Conservation (phyloP, 805 yeast genomes). For the Suhomyces faveliae region DNA sequence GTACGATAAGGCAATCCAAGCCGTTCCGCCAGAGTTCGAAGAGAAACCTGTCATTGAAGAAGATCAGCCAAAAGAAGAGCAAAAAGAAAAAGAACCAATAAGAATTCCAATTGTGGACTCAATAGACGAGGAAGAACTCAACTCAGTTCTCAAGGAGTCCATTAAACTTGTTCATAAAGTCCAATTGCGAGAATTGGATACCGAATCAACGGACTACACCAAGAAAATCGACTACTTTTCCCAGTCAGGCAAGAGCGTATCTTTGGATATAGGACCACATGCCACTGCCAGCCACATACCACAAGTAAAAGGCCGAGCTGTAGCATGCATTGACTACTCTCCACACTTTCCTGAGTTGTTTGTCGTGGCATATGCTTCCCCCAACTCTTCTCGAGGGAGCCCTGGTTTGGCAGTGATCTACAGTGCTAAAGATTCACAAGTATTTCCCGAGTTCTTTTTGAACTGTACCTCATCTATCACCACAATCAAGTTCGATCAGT, state of each 20-base stretch:
- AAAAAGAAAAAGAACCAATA: neutral
- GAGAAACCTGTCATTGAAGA: neutral
- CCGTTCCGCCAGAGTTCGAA: conserved; percentile 5
- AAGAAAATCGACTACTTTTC: conserved; percentile 7
- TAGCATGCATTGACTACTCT: conserved; percentile 9
- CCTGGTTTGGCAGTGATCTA: conserved; percentile 14
- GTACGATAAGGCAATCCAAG: conserved; percentile 26
- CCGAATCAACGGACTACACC: conserved; percentile 7
- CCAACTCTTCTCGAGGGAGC: neutral
- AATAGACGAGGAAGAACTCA: conserved; percentile 20
- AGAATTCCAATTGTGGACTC: neutral
- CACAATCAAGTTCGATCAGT: conserved; percentile 39
- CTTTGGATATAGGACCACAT: neutral
- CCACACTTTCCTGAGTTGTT: conserved; percentile 15
- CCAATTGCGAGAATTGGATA: conserved; percentile 2
- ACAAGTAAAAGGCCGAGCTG: neutral
- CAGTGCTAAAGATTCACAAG: conserved; percentile 4
- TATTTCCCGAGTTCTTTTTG: conserved; percentile 38
- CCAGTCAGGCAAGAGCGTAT: neutral
- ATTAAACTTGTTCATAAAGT: conserved; percentile 24
- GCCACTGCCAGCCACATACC: neutral
- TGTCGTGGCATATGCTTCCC: conserved; percentile 9
- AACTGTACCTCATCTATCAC: conserved; percentile 41
- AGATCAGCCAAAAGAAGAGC: neutral
- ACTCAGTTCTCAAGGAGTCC: conserved; percentile 21